Conservation (phyloP, 768 basidiomycete species). For the Panaeolus cyanescens region DNA sequence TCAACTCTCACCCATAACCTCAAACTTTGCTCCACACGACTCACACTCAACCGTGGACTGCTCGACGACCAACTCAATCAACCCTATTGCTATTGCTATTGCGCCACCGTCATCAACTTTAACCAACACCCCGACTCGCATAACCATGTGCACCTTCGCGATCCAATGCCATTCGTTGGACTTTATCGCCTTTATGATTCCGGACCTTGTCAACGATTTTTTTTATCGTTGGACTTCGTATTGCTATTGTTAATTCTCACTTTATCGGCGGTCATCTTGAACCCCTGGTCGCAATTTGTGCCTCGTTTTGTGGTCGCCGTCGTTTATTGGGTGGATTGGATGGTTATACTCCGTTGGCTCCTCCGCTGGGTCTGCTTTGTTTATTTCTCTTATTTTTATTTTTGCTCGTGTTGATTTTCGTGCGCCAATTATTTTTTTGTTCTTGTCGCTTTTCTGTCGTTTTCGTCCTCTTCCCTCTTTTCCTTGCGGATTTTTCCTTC, state of each 20-base stretch:
- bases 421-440: background rate
- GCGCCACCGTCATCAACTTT: background rate
- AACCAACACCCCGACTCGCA: background rate
- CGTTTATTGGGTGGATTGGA: constrained; percentile 3
- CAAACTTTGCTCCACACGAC: background rate
- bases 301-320: constrained; percentile 7
- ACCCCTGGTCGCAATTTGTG: background rate
- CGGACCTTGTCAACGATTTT: too few species aligned
- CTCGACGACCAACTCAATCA: background rate
- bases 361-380: too few species aligned
- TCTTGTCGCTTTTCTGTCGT: background rate
- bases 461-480: background rate
- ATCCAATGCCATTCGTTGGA: background rate
- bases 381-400: too few species aligned
- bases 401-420: too few species aligned
- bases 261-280: background rate
- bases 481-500: background rate
- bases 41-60: background rate
- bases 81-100: background rate
- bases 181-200: background rate
- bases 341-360: background rate
- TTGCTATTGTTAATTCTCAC: background rate
- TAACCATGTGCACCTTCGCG: background rate
- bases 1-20: background rate
- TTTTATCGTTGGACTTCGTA: background rate